Base-by-base conservation (phyloP, 2,329 filamentous ascomycete genomes). In the Aspergillus cejpii region DNA sequence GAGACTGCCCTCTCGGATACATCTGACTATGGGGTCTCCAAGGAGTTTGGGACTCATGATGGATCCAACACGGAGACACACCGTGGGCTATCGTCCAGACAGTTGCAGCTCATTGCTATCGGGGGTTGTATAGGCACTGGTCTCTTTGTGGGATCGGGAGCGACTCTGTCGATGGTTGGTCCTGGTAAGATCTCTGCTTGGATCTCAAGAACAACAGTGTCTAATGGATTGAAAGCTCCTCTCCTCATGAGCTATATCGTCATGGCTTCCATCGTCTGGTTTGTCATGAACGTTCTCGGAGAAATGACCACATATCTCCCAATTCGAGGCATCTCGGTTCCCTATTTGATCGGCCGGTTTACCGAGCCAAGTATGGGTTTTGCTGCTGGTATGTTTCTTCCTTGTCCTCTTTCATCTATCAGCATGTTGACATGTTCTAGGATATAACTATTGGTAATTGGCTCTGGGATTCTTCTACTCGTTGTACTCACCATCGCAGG, bases 301-400 rank as follows among this genome's bases (percentile, higher is more conserved):
- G 78, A 81, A 62, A 79, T 81, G 74, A 73, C 72, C 42, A 72
- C 76, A 5, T 78, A 76, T 48, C 66, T 79, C 19, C 78, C 77
- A 3, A 65, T 79, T 40, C 69, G 53, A 6, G 67, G 74, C 26
- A 71, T 75, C 36, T 74, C 74, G 12, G 75, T 79, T 34, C 77
- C 78, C 31, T 75, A 79, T 50, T 72, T 78, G 39, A 75, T 74
- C 44, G 69, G 66, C 12, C 72, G 77, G 14, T 80, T 76, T 50
- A 71, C 78, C 23, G 78, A 81, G 53, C 74, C 75, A 2, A 74
- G 74, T 11, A 63, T 82, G 27, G 79, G 77, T 10, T 80, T 80
- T 50, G 74, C 62, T 14, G 47, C 60, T 33, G 62, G 63, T 53
- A 62, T 43, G 55, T n/a, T 55, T 8, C 26, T n/a, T n/a, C 12